These are phyloP conservation scores for Chrysosphaeria jannelii DNA, from an alignment of 2,329 filamentous ascomycete genomes.

Conservation along the genomic window DNA sequence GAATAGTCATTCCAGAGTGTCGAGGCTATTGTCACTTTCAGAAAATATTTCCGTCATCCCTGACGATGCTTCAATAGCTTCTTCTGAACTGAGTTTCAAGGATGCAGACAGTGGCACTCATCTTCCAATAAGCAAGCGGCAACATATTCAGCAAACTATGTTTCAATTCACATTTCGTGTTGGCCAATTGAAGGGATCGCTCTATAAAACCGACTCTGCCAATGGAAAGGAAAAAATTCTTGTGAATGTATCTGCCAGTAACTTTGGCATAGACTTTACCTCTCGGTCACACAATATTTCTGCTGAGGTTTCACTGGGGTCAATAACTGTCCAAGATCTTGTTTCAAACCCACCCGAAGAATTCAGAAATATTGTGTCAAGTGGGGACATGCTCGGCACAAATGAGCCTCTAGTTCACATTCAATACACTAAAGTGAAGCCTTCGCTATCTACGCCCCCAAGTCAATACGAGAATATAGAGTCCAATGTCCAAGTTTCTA, in stretches of 20 bases:
- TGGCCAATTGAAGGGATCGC: conserved; percentile 70
- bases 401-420: too few species aligned
- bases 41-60: conserved; percentile 47
- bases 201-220: conserved; percentile 65
- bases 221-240: conserved; percentile 51
- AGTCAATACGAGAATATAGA: conserved; percentile 90
- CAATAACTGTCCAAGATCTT: conserved; percentile 75
- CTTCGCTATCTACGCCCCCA: too few species aligned
- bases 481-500: conserved; percentile 65
- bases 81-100: conserved; percentile 33
- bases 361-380: conserved; percentile 94
- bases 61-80: conserved; percentile 27
- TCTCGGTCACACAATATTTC: conserved; percentile 77
- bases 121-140: too few species aligned
- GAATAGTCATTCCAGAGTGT: conserved; percentile 28
- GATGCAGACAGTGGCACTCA: conserved; percentile 27
- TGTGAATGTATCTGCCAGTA: conserved; percentile 71
- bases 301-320: conserved; percentile 66
- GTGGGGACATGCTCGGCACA: conserved; percentile 34
- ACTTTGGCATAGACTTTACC: conserved; percentile 67
- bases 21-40: conserved; percentile 36
- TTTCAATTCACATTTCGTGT: conserved; percentile 96
- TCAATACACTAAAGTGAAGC: too few species aligned
- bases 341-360: conserved; percentile 69
- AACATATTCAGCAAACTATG: conserved; percentile 63